Base-by-base conservation (phyloP, 2,329 filamentous ascomycete genomes). In the Furcasterigmium furcatum region DNA sequence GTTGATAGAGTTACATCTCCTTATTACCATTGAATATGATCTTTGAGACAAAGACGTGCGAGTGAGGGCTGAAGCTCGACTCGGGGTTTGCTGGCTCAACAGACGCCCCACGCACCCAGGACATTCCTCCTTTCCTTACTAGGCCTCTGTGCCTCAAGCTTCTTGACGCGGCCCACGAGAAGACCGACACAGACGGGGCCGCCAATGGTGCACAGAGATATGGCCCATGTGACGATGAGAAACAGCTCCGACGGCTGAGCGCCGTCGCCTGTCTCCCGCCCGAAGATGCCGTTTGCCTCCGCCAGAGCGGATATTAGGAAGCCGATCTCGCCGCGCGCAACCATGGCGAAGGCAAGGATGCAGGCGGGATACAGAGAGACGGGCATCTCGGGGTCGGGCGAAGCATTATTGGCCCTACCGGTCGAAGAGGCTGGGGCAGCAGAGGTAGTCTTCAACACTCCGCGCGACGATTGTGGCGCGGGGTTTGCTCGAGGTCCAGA, bases 251-350 rank as follows among this genome's bases (percentile, higher is more conserved):
- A 51, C 12, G 45, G 43, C 16, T 0, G 68, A 71, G 20, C 22
- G 52, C 32, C 21, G 46, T n/a, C 39, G 7, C 14, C 47, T 13
- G 38, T 30, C 4, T 40, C 36, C 10, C 47, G 43, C 1, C 47
- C 44, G 32, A 77, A 77, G 13, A 75, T 62, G 0, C 69, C 68
- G 2, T 71, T 67, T 38, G 67, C 73, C 55, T 88, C 75, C 0
- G 85, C 85, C 0, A 91, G 62, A 0, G 84, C 80, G 1, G 84
- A 82, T 49, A 94, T 88, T 36, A 92, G 62, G 50, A 90, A 90
- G 0, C 87, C 87, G 27, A 92, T 88, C 59, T 94, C 88, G 1
- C 88, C 87, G n/a, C 87, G 74, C 0, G 87, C 81, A 0, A 86
- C 78, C 87, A 92, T 92, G 3, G 71, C 74, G 16, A 77, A 70